Percentiles rank a stretch among this genome's conserved stretches.
These are phyloP conservation scores for Picochlorum costavermella DNA, from an alignment of 139 green algal species.

Conservation along the genomic window DNA sequence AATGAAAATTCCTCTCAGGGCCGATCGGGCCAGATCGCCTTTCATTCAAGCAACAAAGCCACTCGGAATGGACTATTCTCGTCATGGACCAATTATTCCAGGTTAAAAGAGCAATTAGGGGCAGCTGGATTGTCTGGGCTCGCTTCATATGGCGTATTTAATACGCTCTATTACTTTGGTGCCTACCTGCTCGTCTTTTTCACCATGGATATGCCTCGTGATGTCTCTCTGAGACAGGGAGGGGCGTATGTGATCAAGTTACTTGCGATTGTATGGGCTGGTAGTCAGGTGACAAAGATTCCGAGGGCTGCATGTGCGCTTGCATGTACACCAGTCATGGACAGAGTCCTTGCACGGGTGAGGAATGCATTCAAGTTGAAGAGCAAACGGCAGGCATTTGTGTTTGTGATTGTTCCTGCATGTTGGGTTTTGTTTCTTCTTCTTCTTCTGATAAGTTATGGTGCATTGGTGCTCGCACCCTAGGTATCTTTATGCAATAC, in stretches of 20 bases:
- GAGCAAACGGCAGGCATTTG: neutral
- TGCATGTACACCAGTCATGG: constrained; percentile 8
- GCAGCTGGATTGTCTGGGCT: constrained; percentile 41
- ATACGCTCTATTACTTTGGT: constrained; percentile 52
- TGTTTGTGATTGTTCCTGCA: neutral
- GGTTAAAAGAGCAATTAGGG: constrained; percentile 9
- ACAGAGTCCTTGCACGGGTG: constrained; percentile 8
- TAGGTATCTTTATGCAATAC: too few species aligned
- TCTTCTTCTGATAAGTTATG: too few species aligned
- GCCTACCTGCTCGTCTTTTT: constrained; percentile 9
- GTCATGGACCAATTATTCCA: neutral
- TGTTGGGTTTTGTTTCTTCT: neutral
- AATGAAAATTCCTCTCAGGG: too few species aligned
- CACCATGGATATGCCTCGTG: neutral
- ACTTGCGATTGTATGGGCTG: constrained; percentile 52
- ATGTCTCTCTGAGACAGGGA: constrained; percentile 9
- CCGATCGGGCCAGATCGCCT: too few species aligned
- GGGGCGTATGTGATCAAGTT: constrained; percentile 23
- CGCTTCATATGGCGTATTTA: constrained; percentile 48
- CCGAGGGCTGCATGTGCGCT: constrained; percentile 17
- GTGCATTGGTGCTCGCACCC: too few species aligned
- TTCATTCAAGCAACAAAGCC: too few species aligned
- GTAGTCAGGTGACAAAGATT: constrained; percentile 55
- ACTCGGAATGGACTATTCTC: neutral
- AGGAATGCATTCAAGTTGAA: constrained; percentile 1